Conservation (phyloP, 768 basidiomycete genomes). For the Russula sp. region DNA sequence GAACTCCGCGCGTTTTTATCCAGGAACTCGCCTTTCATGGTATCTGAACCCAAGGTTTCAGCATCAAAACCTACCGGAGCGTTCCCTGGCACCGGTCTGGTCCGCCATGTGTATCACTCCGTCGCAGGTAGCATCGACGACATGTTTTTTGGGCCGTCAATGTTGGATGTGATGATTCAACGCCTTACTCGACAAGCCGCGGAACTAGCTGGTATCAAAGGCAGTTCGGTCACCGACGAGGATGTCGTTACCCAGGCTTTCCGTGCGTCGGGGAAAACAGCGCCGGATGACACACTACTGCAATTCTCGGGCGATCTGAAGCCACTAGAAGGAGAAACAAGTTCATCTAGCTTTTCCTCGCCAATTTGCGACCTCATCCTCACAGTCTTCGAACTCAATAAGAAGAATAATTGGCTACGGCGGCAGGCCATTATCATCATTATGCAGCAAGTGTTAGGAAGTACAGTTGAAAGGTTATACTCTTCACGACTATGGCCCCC, state of each 20-base stretch:
- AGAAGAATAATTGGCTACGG: conserved; percentile 94
- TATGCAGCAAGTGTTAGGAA: conserved; percentile 90
- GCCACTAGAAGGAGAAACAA: conserved; percentile 82
- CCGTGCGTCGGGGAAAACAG: conserved; percentile 58
- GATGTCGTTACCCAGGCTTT: conserved; percentile 78
- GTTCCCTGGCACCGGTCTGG: conserved; percentile 69
- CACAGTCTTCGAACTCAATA: conserved; percentile 91
- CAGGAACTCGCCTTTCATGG: conserved; percentile 76
- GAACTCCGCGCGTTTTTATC: conserved; percentile 84
- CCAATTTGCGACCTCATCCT: conserved; percentile 93
- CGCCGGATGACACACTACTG: conserved; percentile 63
- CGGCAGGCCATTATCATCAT: conserved; percentile 95
- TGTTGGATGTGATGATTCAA: conserved; percentile 93
- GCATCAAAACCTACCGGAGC: conserved; percentile 38
- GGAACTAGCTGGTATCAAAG: conserved; percentile 79
- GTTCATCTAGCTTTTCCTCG: conserved; percentile 80
- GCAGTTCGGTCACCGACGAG: conserved; percentile 73
- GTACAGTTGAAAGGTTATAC: conserved; percentile 85
- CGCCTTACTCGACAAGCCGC: conserved; percentile 86
- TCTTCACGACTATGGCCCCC: background rate
- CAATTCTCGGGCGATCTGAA: conserved; percentile 73
- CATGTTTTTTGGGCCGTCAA: conserved; percentile 92
- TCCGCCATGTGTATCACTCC: conserved; percentile 83
- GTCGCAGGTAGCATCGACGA: conserved; percentile 96
- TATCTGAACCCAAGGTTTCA: conserved; percentile 38